A percentile compares a stretch with the other conserved stretches of the same genome.
Conservation (phyloP, 192 early-diverging fungal genomes). For the Podila horticola region DNA sequence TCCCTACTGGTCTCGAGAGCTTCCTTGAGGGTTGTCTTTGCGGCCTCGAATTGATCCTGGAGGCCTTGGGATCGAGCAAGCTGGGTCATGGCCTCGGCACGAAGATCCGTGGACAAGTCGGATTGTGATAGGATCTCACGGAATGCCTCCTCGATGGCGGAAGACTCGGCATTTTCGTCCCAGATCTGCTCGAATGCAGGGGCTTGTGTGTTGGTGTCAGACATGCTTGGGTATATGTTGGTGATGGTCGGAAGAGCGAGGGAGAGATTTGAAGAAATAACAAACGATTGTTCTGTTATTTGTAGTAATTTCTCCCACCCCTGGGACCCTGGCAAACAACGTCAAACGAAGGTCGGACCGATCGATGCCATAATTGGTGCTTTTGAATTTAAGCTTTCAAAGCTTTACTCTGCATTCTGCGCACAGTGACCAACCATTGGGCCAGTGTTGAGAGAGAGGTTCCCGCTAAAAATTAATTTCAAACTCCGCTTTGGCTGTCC, state of each 20-base stretch:
- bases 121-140: background rate
- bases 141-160: background rate
- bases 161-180: background rate
- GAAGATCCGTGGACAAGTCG: slow-evolving; percentile 5
- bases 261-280: background rate
- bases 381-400: no score
- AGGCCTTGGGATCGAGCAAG: slow-evolving; percentile 18
- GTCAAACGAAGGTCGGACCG: no score
- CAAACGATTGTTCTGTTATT: background rate
- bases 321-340: no score
- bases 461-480: no score
- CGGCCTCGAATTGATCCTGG: slow-evolving; percentile 12
- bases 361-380: no score
- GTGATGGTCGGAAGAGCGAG: background rate
- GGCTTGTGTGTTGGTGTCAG: background rate
- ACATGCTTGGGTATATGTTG: background rate
- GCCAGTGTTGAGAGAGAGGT: no score
- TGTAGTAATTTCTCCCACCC: background rate
- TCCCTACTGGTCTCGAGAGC: background rate
- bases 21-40: slow-evolving; percentile 6
- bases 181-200: background rate
- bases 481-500: no score
- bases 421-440: no score
- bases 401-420: no score
- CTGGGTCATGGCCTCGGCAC: slow-evolving; percentile 17